Percentiles rank a stretch among this genome's conserved stretches.
Conservation (phyloP, 306 rosid genomes). For the Dalbergia oliveri region DNA sequence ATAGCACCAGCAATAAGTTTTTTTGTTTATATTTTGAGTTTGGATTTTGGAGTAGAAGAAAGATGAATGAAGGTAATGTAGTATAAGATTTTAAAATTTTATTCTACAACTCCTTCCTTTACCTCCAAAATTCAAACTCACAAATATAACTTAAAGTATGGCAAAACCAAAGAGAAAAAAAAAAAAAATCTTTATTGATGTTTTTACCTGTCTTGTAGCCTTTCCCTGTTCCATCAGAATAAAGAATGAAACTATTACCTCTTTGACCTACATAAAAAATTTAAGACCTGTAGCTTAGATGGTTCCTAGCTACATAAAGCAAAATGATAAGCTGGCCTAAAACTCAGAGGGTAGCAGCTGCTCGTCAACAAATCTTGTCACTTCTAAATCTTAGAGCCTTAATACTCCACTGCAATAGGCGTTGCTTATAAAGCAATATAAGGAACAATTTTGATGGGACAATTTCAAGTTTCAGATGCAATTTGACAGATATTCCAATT, state of each 20-base stretch:
- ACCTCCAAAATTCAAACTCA: not conserved
- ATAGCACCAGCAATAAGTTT: slow-evolving; percentile 1
- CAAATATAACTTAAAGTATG: too few species aligned
- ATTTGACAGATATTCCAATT: not conserved
- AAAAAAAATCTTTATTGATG: not conserved
- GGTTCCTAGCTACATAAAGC: not conserved
- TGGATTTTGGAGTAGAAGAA: too few species aligned
- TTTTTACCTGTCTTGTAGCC: slow-evolving; percentile 72
- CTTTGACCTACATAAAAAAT: slow-evolving; percentile 80
- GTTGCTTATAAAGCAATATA: not conserved
- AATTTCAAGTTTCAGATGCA: too few species aligned
- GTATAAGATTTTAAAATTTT: too few species aligned
- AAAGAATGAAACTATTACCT: slow-evolving; percentile 86
- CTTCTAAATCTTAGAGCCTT: too few species aligned
- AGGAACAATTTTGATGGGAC: too few species aligned
- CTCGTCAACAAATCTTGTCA: too few species aligned
- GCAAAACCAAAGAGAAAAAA: too few species aligned
- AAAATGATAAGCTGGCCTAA: slow-evolving; percentile 27
- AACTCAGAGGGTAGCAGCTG: slow-evolving; percentile 4
- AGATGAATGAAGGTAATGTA: too few species aligned
- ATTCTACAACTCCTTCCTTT: too few species aligned
- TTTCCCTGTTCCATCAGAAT: slow-evolving; percentile 96
- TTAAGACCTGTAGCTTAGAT: slow-evolving; percentile 23
- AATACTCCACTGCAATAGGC: too few species aligned
- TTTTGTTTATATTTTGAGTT: too few species aligned